Base-by-base conservation (phyloP, 768 basidiomycete genomes). In the Auriscalpium orientale region DNA sequence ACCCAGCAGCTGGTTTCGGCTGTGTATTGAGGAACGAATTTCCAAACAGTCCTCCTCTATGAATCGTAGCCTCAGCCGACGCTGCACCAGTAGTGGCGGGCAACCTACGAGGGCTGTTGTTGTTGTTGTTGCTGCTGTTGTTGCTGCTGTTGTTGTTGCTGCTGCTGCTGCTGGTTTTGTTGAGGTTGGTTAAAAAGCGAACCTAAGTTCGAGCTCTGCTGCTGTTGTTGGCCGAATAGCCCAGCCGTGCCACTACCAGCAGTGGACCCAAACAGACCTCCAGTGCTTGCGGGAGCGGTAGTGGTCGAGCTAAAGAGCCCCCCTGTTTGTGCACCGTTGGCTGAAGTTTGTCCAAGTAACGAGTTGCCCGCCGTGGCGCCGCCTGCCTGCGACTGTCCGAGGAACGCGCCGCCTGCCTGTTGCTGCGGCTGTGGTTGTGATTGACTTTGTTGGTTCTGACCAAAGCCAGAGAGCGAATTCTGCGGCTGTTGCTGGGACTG, bases 181-280 rank as follows among this genome's bases (percentile, higher is more conserved):
- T 53, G 52, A 11, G 46, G 44, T 38, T 58, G 60, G 1, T 66
- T 66, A 55, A 68, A 69, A 13, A 70, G 55, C 44, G 66, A 62
- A 9, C 49, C 65, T 7, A 67, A 38, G 16, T 65, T 62, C 57
- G 68, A 70, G 11, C 47, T 43, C 55, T 70, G 70, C 40, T 65
- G 65, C 37, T 66, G 63, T 53, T 62, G 66, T 50, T 58, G 64
- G 20, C 55, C 50, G 22, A 28, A 28, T 28, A 28, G 22, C 22
- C 22, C 22, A 28, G 22, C 22, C 22, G 22, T 28, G 22, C 22
- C 22, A 28, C 22, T 28, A 28, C 22, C 22, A 5, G 22, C 22
- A 28, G 57, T 67, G 67, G 53, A 34, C 22, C 62, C 62, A 54
- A 63, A 62, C 20, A 58, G 20, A 13, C 15, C 13, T 58, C 57